Percentiles rank a stretch among this genome's conserved stretches.
Conservation (phyloP, 352 stramenopile species). For the Globisporangium heterothallicum region DNA sequence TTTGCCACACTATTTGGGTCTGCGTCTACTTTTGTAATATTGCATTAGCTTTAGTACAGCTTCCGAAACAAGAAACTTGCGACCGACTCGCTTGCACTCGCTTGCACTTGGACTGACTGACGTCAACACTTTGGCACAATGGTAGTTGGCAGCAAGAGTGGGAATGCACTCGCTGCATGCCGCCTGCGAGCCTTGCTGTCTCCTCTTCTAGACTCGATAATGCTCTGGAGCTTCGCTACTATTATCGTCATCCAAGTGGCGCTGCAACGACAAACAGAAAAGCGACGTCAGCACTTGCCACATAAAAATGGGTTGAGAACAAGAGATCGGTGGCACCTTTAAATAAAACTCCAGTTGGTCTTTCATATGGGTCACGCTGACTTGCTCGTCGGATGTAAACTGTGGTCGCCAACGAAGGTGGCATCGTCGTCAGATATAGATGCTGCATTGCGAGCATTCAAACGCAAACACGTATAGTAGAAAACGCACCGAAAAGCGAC, state of each 20-base stretch:
- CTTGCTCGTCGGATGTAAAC: constrained; percentile 52
- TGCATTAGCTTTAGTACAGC: constrained; percentile 3
- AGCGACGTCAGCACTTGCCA: constrained; percentile 1
- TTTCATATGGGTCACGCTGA: constrained; percentile 61
- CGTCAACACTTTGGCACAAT: background rate
- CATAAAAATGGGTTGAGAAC: background rate
- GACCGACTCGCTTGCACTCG: too few relatives aligned
- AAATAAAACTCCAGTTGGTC: constrained; percentile 85
- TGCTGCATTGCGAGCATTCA: background rate
- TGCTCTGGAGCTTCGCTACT: constrained; percentile 8
- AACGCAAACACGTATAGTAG: background rate
- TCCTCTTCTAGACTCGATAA: constrained; percentile 9
- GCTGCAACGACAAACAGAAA: constrained; percentile 17
- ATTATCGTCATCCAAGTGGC: constrained; percentile 25
- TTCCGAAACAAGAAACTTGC: background rate
- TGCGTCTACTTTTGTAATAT: constrained; percentile 3
- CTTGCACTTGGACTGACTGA: background rate
- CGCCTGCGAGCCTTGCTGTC: background rate
- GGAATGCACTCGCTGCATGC: background rate
- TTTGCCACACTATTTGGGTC: background rate
- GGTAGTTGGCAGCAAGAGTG: background rate
- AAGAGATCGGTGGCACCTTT: constrained; percentile 39
- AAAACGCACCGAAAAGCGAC: constrained; percentile 38
- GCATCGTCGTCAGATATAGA: background rate
- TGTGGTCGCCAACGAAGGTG: constrained; percentile 9